Conservation (phyloP, 371 early-diverging fungal genomes). For the Mucor plumbeus region DNA sequence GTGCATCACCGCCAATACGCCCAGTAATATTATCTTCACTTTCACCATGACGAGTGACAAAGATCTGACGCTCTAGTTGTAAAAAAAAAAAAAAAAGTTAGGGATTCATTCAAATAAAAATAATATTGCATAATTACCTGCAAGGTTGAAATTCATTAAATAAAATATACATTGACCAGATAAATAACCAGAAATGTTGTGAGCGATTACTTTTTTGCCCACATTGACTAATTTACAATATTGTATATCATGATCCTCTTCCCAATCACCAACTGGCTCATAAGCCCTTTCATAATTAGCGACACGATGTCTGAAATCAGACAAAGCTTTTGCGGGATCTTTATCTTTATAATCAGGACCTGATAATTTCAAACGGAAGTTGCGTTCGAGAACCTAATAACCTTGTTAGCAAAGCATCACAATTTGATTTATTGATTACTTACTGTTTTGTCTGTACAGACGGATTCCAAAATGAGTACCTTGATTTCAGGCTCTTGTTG, state of each 20-base stretch:
- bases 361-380: slow-evolving; percentile 80
- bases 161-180: slow-evolving; percentile 87
- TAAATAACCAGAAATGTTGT: slow-evolving; percentile 82
- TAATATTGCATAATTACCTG: slow-evolving; percentile 28
- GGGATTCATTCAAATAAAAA: background rate
- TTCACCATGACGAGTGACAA: slow-evolving; percentile 86
- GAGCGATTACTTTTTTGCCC: slow-evolving; percentile 83
- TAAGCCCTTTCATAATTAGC: slow-evolving; percentile 84
- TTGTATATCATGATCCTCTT: slow-evolving; percentile 74
- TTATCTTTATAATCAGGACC: slow-evolving; percentile 85
- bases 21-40: slow-evolving; percentile 62
- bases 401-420: too few species aligned
- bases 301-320: slow-evolving; percentile 79
- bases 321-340: slow-evolving; percentile 68
- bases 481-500: slow-evolving; percentile 59
- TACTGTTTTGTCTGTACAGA: slow-evolving; percentile 73
- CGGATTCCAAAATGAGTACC: slow-evolving; percentile 70
- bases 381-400: slow-evolving; percentile 66
- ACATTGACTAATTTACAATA: slow-evolving; percentile 87
- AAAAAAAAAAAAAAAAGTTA: background rate
- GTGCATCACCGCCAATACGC: slow-evolving; percentile 80
- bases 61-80: slow-evolving; percentile 69
- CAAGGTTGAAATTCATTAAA: slow-evolving; percentile 79
- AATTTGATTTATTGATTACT: background rate
- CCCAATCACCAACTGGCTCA: slow-evolving; percentile 76